Conservation (phyloP, 108 stramenopile species). For the Conticribra weissflogii region DNA sequence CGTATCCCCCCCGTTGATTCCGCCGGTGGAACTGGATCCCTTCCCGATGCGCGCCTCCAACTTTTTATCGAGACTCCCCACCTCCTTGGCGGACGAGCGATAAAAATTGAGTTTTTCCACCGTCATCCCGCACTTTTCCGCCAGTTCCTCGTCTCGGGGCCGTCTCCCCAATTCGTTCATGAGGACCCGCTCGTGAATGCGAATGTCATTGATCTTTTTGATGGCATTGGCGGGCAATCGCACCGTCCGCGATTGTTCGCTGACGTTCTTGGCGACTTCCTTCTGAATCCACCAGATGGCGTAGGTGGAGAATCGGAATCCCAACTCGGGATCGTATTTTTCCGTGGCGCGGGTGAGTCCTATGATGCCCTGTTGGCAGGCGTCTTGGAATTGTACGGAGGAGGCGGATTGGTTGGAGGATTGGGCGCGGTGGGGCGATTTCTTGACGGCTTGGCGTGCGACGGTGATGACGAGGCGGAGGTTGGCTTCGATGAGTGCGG, state of each 20-base stretch:
- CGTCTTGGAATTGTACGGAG: constrained; percentile 69
- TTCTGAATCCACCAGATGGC: constrained; percentile 90
- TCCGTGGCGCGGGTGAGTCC: constrained; percentile 81
- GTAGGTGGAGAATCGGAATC: constrained; percentile 87
- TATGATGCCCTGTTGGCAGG: constrained; percentile 84
- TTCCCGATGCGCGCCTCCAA: constrained; percentile 50
- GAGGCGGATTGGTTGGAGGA: too few species aligned
- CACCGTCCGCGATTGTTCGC: constrained; percentile 67
- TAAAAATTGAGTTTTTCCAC: constrained; percentile 62
- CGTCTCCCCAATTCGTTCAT: constrained; percentile 49
- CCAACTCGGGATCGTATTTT: constrained; percentile 83
- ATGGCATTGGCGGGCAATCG: constrained; percentile 72
- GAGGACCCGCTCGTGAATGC: constrained; percentile 55
- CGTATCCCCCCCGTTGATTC: constrained; percentile 24
- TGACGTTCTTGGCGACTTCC: constrained; percentile 70
- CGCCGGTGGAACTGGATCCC: constrained; percentile 45
- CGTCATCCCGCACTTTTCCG: constrained; percentile 57
- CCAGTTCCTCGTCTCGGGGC: constrained; percentile 72
- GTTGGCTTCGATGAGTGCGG: constrained; percentile 65
- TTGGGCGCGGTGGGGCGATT: too few species aligned
- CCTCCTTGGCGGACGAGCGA: constrained; percentile 50
- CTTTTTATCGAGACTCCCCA: constrained; percentile 57
- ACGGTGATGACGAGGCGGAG: constrained; percentile 74
- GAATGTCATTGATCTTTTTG: constrained; percentile 65
- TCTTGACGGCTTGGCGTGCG: constrained; percentile 61